phyloP scores from a whole-genome alignment of 345 rosid genomes.

The Cochlearia excelsa region DNA sequence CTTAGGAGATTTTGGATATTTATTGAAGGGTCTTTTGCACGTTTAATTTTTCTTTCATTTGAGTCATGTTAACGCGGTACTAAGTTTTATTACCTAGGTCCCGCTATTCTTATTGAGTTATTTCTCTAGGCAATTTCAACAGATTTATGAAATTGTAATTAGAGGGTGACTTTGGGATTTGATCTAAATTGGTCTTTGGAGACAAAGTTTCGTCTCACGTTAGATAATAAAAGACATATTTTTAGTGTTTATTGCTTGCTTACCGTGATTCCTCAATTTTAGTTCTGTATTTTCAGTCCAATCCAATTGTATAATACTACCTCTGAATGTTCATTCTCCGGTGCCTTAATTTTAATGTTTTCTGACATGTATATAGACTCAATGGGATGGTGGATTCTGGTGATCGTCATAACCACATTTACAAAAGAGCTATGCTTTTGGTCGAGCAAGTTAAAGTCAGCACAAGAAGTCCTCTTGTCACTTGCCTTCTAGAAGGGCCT shows the following conservation, averaged over 20 bases:
- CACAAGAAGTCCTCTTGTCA: conserved; percentile 70
- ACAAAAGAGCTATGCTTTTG: conserved; percentile 67
- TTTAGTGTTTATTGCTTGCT: not conserved
- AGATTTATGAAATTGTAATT: not conserved
- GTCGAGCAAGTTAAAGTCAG: conserved; percentile 87
- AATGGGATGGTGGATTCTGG: conserved; percentile 88
- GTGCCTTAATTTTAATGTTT: not conserved
- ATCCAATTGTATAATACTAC: not conserved
- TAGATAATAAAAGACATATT: not conserved
- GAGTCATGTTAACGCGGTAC: conserved; percentile 10
- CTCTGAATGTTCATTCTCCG: not conserved
- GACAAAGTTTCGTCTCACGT: not conserved
- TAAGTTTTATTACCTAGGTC: not conserved
- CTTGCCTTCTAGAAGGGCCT: conserved; percentile 79
- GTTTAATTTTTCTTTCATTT: not conserved
- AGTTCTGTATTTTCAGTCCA: not conserved
- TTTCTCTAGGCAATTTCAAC: not conserved
- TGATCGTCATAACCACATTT: conserved; percentile 56
- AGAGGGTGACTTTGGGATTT: conserved; percentile 7
- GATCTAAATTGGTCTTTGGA: not conserved
- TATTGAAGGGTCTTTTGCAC: no score
- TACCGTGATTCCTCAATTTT: not conserved
- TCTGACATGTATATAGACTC: conserved; percentile 43
- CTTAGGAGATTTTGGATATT: no score
- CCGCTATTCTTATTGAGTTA: not conserved